Percentiles rank a stretch among this genome's conserved stretches.
These are phyloP conservation scores for Pichia heedii DNA, from an alignment of 805 yeast genomes.

Conservation along the genomic window DNA sequence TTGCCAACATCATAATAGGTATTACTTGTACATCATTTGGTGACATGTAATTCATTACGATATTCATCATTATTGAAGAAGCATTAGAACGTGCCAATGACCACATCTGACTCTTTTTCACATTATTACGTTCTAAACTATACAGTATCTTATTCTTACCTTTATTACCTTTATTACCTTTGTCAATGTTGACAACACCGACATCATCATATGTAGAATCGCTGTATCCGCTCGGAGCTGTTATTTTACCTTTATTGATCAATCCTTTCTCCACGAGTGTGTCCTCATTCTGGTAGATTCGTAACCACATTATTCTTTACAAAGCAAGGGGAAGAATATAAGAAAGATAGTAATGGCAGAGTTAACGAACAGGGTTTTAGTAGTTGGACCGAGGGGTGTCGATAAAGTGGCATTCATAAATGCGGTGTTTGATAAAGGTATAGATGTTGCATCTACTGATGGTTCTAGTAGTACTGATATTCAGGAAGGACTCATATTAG, in stretches of 20 bases:
- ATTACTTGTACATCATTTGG: slow-evolving; percentile 85
- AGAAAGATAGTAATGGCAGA: no score
- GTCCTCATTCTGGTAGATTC: background rate
- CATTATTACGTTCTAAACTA: slow-evolving; percentile 24
- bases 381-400: no score
- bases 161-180: background rate
- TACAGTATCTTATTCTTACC: background rate
- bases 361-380: no score
- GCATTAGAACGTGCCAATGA: slow-evolving; percentile 76
- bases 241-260: background rate
- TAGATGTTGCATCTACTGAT: no score
- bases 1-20: slow-evolving; percentile 82
- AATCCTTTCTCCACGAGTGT: background rate
- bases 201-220: background rate
- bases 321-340: slow-evolving; percentile 1
- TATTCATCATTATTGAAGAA: slow-evolving; percentile 79
- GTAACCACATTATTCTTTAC: background rate
- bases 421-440: no score
- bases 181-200: background rate
- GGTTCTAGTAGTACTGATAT: no score
- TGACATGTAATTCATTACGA: slow-evolving; percentile 85
- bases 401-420: no score
- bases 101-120: slow-evolving; percentile 69
- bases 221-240: background rate
- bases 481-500: no score